Base-by-base conservation (phyloP, 2,329 filamentous ascomycete species). In the Zasmidium angulare region DNA sequence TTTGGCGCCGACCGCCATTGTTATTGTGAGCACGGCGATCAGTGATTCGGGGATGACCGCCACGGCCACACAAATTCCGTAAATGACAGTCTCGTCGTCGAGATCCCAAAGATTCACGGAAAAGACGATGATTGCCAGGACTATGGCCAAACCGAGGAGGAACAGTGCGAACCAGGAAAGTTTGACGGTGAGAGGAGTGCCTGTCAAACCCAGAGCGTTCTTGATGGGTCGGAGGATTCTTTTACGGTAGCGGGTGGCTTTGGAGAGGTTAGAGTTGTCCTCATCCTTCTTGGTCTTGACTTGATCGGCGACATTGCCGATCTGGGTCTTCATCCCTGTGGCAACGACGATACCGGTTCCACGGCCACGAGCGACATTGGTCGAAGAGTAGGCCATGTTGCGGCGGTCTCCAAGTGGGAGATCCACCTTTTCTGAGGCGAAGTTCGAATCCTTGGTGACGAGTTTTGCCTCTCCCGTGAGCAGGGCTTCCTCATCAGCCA, bases 81-180 rank as follows among this genome's bases (percentile, higher is more conserved):
- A 80, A 63, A 80, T 79, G 31, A 79, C 68, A 12, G 78, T 77
- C 60, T 80, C 78, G 48, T 76, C 63, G 57, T 75, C 75, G 47
- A 72, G 68, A 19, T 72, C 69, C 67, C 67, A 72, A 1, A 79
- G 65, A 71, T 87, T 89, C 58, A 86, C 83, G 3, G 80, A 86
- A 54, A 89, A 82, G 46, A 89, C 87, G 66, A 90, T 84, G 66
- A 90, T 82, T 9, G 87, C 87, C 56, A 87, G 87, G 14, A 89
- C 66, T 12, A 90, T 82, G 2, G 87, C 92, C 49, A 91, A 82
- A 40, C 81, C 87, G 68, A 96, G 95, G 1, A 96, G 83, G 6
- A 91, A 73, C 47, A 95, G 86, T 20, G 91, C 91, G 69, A 96
- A 88, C 75, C 92, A 93, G 78, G 89, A 91, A 54, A 96, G 81